Evolutionary conservation across 805 yeast species (phyloP), one percentile per base, ranked within the genome.

Genomic region (Candida awuae): DNA sequence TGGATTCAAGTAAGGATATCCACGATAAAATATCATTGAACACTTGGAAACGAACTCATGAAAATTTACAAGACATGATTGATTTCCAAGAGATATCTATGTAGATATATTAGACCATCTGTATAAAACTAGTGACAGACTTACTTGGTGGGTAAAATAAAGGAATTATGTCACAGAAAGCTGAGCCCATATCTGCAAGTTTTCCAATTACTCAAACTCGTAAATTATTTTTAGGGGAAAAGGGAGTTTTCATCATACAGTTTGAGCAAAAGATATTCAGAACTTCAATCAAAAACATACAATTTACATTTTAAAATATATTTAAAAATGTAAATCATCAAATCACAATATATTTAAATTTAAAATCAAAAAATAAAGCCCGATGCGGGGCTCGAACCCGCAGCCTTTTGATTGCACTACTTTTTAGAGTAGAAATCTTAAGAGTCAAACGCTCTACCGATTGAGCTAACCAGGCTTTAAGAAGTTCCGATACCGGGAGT

Each of bases 41-140:
- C 27, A 73, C 86, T 2, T 85, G 94, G 87, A 87, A 88, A 58
- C 61, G 92, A 43, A 55, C 78, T 14, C 81, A 82, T 51, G 67
- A 73, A 18, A 65, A 70, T 6, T 79, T 81, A 1, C 63, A 61
- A 0, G 27, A 35, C 3, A 27, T 29, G 4, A 28, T 45, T 21
- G 51, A 45, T 25, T 10, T 7, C 4, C 17, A 22, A 32, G 32
- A 29, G 32, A 12, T 17, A 18, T 29, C 13, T 29, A 16, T 15
- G 18, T 12, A 29, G 13, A 23, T 23, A 9, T 23, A 23, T 23
- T 23, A 10, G 13, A 10, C 13, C 9, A 10, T 23, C 27, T 13
- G 13, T 23, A 10, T 23, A 23, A 10, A 23, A 13, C 27, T 23
- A 13, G 12, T 23, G 13, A 23, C 13, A 23, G 9, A n/a, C n/a